Evolutionary conservation across 2,329 filamentous ascomycete species (phyloP), one percentile per base, ranked within the genome.

Genomic region (Penicillium fuscoglaucum): DNA sequence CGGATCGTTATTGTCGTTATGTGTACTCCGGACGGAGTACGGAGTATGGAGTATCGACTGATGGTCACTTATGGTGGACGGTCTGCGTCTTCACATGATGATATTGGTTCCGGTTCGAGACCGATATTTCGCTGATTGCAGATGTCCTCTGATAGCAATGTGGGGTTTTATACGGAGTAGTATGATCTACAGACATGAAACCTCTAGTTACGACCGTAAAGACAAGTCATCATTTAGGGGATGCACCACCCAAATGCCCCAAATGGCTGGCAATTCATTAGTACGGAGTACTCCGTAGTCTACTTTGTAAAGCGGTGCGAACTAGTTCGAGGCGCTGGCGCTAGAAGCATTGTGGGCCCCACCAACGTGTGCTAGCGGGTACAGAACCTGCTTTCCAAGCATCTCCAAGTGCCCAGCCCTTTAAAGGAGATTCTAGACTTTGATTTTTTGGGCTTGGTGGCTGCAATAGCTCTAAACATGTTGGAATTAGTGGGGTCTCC

Each of bases 271-370:
- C 31, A 13, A 33, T 33, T 15, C 31, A 33, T 33, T 33, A 17
- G 19, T 21, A 21, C 19, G 19, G 19, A 21, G 19, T 21, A n/a
- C n/a, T n/a, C n/a, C n/a, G n/a, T n/a, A 21, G 17, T 19, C 24
- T 45, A 52, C 13, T 15, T 44, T 33, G 19, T 28, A n/a, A 28
- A 35, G 41, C 33, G 8, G 37, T 33, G 41, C 43, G 43, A 54
- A 54, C 50, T 57, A 58, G 55, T 58, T 53, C 55, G 35, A 53
- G 52, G 35, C 28, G 55, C 54, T 57, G 19, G 43, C 45, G 55
- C 55, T 57, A 52, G 48, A 57, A 53, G 35, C 17, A 46, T 41
- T 40, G 50, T 58, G 55, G 55, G 29, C 8, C 55, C 24, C 29
- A 35, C 55, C 50, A 47, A 33, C 26, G 49, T 41, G 35, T 53